Evolutionary conservation across 2,329 filamentous ascomycete species (phyloP).

Genomic region (Epichloe aotearoae): DNA sequence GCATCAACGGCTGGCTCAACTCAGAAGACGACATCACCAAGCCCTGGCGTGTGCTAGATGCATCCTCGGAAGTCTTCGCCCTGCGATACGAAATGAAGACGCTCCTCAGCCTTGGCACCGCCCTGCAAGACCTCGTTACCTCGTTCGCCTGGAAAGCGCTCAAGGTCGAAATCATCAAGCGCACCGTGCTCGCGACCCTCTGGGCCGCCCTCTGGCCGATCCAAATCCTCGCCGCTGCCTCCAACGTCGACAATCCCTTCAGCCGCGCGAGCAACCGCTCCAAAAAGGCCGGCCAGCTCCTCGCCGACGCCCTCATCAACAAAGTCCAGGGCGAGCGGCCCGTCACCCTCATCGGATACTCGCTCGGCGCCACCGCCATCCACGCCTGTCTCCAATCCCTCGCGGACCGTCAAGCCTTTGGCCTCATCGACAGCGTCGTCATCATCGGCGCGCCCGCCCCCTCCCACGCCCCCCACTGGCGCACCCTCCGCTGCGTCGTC

Average conservation of each 20-base stretch:
- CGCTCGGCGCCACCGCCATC: constrained; percentile 67
- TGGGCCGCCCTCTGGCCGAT: constrained; percentile 59
- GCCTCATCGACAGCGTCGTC: constrained; percentile 70
- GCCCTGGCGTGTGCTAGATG: constrained; percentile 65
- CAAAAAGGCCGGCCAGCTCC: constrained; percentile 65
- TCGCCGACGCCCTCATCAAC: constrained; percentile 73
- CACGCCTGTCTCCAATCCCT: constrained; percentile 68
- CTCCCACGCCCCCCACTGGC: constrained; percentile 58
- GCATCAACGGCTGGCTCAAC: constrained; percentile 76
- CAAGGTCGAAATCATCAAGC: constrained; percentile 61
- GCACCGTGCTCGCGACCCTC: constrained; percentile 54
- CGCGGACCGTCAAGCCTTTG: constrained; percentile 67
- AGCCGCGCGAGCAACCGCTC: constrained; percentile 62
- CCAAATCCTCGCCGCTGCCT: constrained; percentile 51
- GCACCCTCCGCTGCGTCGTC: constrained; percentile 62
- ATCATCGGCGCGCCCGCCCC: constrained; percentile 73
- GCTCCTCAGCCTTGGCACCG: constrained; percentile 61
- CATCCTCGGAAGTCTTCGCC: constrained; percentile 63
- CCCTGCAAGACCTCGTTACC: constrained; percentile 57
- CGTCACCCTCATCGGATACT: constrained; percentile 71
- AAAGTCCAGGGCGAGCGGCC: constrained; percentile 70
- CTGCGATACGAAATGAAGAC: constrained; percentile 71
- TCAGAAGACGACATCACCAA: constrained; percentile 60
- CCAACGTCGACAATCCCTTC: constrained; percentile 70
- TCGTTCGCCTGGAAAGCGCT: constrained; percentile 64